These are phyloP conservation scores for Passalora sequoiae DNA, from an alignment of 2,329 filamentous ascomycete species.

Conservation along the genomic window DNA sequence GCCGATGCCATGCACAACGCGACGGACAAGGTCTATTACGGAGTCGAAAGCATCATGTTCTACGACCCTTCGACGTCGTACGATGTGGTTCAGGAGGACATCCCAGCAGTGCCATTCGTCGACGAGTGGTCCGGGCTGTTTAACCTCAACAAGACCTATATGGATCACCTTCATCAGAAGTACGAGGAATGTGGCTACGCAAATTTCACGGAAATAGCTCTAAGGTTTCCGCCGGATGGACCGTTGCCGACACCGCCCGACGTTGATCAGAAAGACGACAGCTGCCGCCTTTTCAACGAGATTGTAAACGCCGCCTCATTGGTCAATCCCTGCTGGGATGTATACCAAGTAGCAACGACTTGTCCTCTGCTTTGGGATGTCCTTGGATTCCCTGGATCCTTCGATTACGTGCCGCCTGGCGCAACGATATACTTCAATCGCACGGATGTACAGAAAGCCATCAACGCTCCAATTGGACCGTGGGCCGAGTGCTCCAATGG, in stretches of 20 bases:
- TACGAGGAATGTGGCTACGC: conserved; percentile 37
- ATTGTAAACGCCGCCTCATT: conserved; percentile 1
- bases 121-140: conserved; percentile 26
- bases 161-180: conserved; percentile 32
- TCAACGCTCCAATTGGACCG: conserved; percentile 31
- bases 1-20: conserved; percentile 24
- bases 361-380: conserved; percentile 21
- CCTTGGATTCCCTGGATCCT: conserved; percentile 2
- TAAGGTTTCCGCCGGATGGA: conserved; percentile 33
- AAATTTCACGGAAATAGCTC: conserved; percentile 48
- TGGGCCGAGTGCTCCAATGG: conserved; percentile 25
- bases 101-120: neutral
- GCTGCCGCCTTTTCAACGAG: conserved; percentile 22
- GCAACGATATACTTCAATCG: conserved; percentile 31
- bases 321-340: conserved; percentile 34
- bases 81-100: conserved; percentile 15
- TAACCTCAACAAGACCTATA: conserved; percentile 41
- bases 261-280: no score
- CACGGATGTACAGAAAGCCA: conserved; percentile 31
- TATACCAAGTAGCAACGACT: conserved; percentile 29
- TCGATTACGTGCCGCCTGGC: neutral
- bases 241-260: neutral
- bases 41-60: conserved; percentile 29
- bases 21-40: conserved; percentile 30
- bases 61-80: conserved; percentile 44